phyloP scores from a whole-genome alignment of 257 asterid species.

The Paulownia fortunei region DNA sequence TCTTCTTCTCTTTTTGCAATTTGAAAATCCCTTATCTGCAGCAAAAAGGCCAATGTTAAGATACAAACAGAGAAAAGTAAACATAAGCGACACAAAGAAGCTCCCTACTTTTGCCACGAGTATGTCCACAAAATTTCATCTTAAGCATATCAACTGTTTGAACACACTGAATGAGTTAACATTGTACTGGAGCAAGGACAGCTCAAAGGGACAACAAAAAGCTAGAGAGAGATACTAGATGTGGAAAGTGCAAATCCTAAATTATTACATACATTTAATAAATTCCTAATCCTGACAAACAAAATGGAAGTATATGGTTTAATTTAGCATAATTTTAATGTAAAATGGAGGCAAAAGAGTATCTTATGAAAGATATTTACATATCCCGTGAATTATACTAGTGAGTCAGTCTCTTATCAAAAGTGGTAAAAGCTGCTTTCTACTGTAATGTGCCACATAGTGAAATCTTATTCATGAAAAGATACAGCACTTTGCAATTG shows the following conservation, averaged over 20 bases:
- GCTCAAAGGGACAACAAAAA: too few species aligned
- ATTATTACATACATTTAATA: background rate
- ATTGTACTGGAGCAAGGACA: background rate
- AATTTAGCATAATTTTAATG: too few species aligned
- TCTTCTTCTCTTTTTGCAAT: constrained; percentile 79
- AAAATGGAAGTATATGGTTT: too few species aligned
- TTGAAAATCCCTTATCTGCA: constrained; percentile 71
- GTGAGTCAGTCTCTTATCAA: background rate
- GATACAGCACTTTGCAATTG: background rate
- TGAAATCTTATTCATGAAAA: background rate
- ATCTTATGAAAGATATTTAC: too few species aligned
- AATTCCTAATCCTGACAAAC: background rate
- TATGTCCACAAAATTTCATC: background rate
- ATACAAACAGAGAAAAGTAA: background rate
- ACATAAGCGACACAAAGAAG: background rate
- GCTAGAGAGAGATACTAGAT: too few species aligned
- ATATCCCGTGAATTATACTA: background rate
- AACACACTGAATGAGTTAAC: background rate
- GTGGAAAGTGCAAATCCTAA: too few species aligned
- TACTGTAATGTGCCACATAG: background rate
- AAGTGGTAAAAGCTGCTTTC: background rate
- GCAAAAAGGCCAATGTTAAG: constrained; percentile 4
- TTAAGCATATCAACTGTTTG: background rate
- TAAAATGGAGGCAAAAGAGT: too few species aligned
- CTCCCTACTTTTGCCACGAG: background rate